phyloP scores from a whole-genome alignment of 495 filamentous ascomycete species.

The Cercophora newfieldiana region DNA sequence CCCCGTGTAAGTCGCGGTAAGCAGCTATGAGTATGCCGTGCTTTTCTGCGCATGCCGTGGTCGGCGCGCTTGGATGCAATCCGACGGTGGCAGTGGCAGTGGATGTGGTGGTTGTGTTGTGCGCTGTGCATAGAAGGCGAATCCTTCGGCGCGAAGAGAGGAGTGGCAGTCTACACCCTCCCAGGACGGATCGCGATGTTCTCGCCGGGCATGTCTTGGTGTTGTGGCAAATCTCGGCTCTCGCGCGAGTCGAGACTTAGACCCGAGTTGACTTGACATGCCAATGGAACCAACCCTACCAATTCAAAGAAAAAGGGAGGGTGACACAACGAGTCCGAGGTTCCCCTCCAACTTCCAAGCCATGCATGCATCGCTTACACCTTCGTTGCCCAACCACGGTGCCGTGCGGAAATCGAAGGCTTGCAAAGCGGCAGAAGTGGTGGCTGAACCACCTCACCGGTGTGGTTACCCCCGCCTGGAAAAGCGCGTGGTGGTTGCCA shows the following conservation, averaged over 20 bases:
- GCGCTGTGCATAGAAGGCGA: background rate
- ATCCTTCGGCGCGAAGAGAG: background rate
- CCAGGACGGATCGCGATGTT: background rate
- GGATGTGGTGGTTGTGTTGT: background rate
- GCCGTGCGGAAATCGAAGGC: background rate
- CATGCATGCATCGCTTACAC: background rate
- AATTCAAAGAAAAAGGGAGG: background rate
- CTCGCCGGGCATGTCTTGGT: background rate
- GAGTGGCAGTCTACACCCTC: no score
- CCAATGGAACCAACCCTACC: no score
- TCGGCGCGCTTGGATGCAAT: background rate
- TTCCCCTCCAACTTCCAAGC: background rate
- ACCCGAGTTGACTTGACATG: background rate
- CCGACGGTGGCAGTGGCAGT: background rate
- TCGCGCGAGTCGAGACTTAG: background rate
- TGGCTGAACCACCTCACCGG: slow-evolving; percentile 12
- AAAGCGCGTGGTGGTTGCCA: no score
- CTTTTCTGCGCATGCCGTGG: background rate
- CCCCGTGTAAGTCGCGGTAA: background rate
- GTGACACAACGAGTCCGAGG: background rate
- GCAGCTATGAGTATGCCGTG: no score
- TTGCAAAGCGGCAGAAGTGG: background rate
- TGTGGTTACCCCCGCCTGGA: slow-evolving; percentile 8
- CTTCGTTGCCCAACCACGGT: background rate
- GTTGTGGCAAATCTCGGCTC: background rate